Evolutionary conservation across 106 monocot species (phyloP), one percentile per base, ranked within the genome.

Genomic region (Acorus gramineus): DNA sequence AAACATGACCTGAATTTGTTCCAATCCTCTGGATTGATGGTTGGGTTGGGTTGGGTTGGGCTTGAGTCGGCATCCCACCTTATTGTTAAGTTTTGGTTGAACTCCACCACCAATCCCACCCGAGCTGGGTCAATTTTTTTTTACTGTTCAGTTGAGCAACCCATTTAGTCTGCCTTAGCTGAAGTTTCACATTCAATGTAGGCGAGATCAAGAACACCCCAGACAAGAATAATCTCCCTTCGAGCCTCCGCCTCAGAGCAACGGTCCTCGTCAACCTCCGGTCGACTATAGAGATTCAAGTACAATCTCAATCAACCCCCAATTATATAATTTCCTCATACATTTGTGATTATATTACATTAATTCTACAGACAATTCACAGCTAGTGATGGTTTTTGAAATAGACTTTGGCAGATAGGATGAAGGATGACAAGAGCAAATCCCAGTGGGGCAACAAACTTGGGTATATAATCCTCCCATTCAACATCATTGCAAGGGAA

Each of bases 401-500:
- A 12, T 56, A 86, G 87, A 84, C 45, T 57, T 60, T 87, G 66
- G 76, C 85, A 1, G 71, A 93, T 46, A 77, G 82, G 85, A 85
- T 93, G 82, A 66, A 78, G 12, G 68, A 60, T 2, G 55, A 47
- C 3, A 64, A 73, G 2, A 46, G 52, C 7, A 57, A 66, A 2
- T 54, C 60, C 3, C 69, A 49, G 50, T 89, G 80, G 78, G 93
- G 93, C n/a, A 93, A 85, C 70, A 62, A n/a, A 7, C 5, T 85
- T 8, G 93, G 93, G 1, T 85, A 83, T 55, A 28, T 85, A 2
- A 49, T 89, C 28, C 67, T 93, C 4, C 65, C 58, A 3, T 74
- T 93, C 13, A 61, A 73, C 3, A 72, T 93, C n/a, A 69, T 52
- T 51, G 53, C 53, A 10, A 56, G 51, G 0, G 55, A 79, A 1